phyloP scores from a whole-genome alignment of 1,284 basidiomycete species.

The Vanrija humicola region DNA sequence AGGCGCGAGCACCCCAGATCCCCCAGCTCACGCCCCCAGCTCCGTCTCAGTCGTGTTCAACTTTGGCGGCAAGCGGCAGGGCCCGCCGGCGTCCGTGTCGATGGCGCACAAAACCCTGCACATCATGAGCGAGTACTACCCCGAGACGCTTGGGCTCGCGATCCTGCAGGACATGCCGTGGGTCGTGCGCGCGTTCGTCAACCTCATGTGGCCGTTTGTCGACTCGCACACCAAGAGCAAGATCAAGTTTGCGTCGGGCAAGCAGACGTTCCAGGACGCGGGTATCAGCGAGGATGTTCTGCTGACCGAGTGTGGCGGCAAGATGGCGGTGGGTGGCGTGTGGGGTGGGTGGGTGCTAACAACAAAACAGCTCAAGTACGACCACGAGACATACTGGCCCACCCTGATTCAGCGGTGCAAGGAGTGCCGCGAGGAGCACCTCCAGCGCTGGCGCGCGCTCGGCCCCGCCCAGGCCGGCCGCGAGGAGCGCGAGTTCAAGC shows the following conservation, averaged over 20 bases:
- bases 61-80: constrained; percentile 42
- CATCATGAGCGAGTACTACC: constrained; percentile 30
- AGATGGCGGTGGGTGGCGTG: constrained; percentile 30
- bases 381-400: constrained; percentile 38
- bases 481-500: constrained; percentile 33
- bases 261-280: constrained; percentile 21
- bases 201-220: constrained; percentile 45
- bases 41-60: constrained; percentile 33
- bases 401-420: constrained; percentile 26
- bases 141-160: constrained; percentile 32
- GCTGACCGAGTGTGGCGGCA: constrained; percentile 34
- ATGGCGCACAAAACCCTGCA: constrained; percentile 28
- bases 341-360: background rate
- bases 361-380: constrained; percentile 10
- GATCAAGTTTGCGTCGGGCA: constrained; percentile 24
- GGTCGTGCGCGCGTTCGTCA: constrained; percentile 36
- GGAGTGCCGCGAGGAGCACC: constrained; percentile 22
- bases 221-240: constrained; percentile 36
- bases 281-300: constrained; percentile 20
- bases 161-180: constrained; percentile 39
- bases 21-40: constrained; percentile 21
- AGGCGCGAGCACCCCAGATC: background rate
- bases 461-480: constrained; percentile 27
- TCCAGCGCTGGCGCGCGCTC: constrained; percentile 23
- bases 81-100: constrained; percentile 30